Base-by-base conservation (phyloP, 129 eudicot genomes). In the Flaveria bidentis region DNA sequence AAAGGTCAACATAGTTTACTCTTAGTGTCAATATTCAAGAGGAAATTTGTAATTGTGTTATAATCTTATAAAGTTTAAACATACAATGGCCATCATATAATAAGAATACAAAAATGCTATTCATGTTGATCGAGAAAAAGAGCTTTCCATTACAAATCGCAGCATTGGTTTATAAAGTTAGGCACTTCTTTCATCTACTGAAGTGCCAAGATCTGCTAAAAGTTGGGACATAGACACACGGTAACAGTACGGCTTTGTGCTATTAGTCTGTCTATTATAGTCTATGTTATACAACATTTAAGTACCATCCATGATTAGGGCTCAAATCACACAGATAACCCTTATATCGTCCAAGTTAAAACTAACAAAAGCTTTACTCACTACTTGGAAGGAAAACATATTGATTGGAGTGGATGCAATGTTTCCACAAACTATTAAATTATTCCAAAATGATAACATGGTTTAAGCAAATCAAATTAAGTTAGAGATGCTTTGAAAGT, bases 261-360 rank as follows among this genome's bases (percentile, higher is more conserved):
- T 22, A 44, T 46, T 45, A 14, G 18, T 70, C 22, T 49, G 44
- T 57, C 16, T 57, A n/a, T 57, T 57, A 15, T 55, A 55, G 53
- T 15, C 67, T 22, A 42, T 36, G 17, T 17, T 17, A 58, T 17
- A 58, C 14, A 41, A 58, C 55, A 58, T 41, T 3, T 73, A 51
- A 15, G 58, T 5, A 61, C 16, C 7, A 20, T 60, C 45, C 60
- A 74, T 16, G 16, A 61, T 23, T 67, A 61, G 57, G 70, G 78
- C 45, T 74, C 41, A 23, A 60, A 61, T 73, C 57, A 73, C 57
- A 58, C 58, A 57, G 26, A 42, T 39, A 39, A 73, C 22, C 39
- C 55, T 23, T 55, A 55, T 23, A 33, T 2, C 39, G 39, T 47
- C 41, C n/a, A 51, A 51, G 33, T 9, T 15, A 60, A 71, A 50